Base-by-base conservation (phyloP, 805 yeast genomes). In the Grigorovia jiainica region DNA sequence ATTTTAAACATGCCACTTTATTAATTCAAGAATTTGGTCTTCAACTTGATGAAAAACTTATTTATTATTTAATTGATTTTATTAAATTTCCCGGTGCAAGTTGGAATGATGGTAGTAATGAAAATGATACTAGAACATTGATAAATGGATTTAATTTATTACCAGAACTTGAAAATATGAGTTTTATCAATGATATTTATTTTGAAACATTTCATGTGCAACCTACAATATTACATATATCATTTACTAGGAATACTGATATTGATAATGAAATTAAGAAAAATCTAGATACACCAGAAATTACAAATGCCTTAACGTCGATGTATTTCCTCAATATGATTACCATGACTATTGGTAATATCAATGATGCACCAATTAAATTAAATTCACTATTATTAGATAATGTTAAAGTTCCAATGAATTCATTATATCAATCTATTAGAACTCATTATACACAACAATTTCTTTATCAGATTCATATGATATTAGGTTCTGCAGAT, bases 331-430 rank as follows among this genome's bases (percentile, higher is more conserved):
- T 86, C 50, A 87, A 92, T 58, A 79, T 90, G 31, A 67, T 92
- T 45, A 87, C 97, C 0, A 89, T 90, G 97, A 95, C 98, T 0
- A 76, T 92, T 47, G 98, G 97, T 20, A 92, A 90, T 59, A 85
- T 94, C 46, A 90, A 90, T 57, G 97, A 92, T 61, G 98, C 99
- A 0, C 97, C 97, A 1, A 84, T 92, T 35, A 76, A 82, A 54
- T 66, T 92, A 58, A 87, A 90, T 54, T 87, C 97, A 0, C 69
- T 94, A 50, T 72, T 87, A 45, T 73, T 90, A 57, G 97, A 87
- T 52, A 92, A 92, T 57, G 78, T 89, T 10, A 73, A 96, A 45
- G 94, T 89, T 1, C 95, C 97, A 3, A 58, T 83, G 4, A 85
- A 87, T 2, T 70, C 82, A 23, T 70, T 92, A 48, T 45, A 77